These are phyloP conservation scores for Pestalotiopsis sp. DNA, from an alignment of 2,329 filamentous ascomycete genomes.

Conservation along the genomic window DNA sequence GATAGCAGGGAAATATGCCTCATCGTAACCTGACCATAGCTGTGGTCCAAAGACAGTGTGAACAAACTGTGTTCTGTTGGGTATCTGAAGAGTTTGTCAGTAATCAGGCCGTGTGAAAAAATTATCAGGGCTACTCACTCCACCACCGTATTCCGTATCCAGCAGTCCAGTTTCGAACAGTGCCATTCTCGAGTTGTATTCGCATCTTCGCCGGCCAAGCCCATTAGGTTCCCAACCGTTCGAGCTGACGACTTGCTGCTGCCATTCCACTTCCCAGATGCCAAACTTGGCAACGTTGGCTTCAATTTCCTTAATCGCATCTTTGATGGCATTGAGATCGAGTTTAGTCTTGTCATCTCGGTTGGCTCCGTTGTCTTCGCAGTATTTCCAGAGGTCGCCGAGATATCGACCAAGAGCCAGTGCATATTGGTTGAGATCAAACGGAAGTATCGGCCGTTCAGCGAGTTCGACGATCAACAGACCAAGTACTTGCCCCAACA, in stretches of 20 bases:
- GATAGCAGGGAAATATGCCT: slow-evolving; percentile 79
- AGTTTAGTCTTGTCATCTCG: slow-evolving; percentile 39
- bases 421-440: slow-evolving; percentile 78
- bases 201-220: slow-evolving; percentile 67
- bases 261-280: slow-evolving; percentile 78
- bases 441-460: slow-evolving; percentile 79
- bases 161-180: slow-evolving; percentile 82
- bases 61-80: slow-evolving; percentile 89
- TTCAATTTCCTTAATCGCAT: slow-evolving; percentile 65
- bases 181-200: slow-evolving; percentile 79
- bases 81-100: slow-evolving; percentile 58
- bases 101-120: not conserved
- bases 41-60: slow-evolving; percentile 88
- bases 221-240: slow-evolving; percentile 77
- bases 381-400: slow-evolving; percentile 68
- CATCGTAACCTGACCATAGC: slow-evolving; percentile 71
- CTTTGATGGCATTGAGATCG: slow-evolving; percentile 60
- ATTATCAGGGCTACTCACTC: slow-evolving; percentile 59
- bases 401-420: slow-evolving; percentile 66
- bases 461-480: slow-evolving; percentile 84
- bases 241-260: slow-evolving; percentile 67
- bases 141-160: slow-evolving; percentile 71
- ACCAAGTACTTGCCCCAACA: slow-evolving; percentile 78
- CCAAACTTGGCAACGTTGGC: slow-evolving; percentile 67
- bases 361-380: slow-evolving; percentile 53